phyloP scores from a whole-genome alignment of 2,329 filamentous ascomycete species.

The Colletotrichum tamarilloi region DNA sequence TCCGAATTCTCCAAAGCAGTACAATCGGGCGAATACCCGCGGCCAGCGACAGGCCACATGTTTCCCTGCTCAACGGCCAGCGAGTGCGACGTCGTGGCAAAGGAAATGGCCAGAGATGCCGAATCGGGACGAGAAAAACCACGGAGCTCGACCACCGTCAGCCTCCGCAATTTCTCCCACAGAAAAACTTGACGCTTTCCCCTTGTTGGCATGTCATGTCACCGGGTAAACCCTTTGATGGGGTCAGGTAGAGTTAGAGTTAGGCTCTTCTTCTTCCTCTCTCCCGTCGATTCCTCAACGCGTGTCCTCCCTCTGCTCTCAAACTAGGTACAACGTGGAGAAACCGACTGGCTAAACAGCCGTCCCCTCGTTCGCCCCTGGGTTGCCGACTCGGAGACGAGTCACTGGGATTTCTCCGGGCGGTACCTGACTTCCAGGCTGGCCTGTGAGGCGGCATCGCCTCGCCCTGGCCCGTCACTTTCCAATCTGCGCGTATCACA shows the following conservation, averaged over 20 bases:
- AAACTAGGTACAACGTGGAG: neutral
- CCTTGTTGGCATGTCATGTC: conserved; percentile 18
- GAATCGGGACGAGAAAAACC: conserved; percentile 33
- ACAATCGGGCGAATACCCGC: neutral
- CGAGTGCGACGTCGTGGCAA: conserved; percentile 23
- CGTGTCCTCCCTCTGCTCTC: neutral
- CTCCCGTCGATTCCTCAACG: neutral
- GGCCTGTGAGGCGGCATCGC: neutral
- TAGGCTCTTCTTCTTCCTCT: neutral
- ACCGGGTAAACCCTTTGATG: conserved; percentile 5
- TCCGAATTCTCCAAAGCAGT: neutral
- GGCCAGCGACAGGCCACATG: neutral
- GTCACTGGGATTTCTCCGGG: conserved; percentile 3
- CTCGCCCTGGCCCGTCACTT: neutral
- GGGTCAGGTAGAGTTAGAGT: neutral
- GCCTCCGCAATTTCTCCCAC: conserved; percentile 26
- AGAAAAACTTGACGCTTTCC: conserved; percentile 1
- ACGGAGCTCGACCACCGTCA: conserved; percentile 29
- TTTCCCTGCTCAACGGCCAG: neutral
- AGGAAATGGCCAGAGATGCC: conserved; percentile 17
- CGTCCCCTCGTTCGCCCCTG: neutral
- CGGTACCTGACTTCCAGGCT: neutral
- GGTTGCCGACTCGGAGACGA: neutral
- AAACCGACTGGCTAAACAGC: neutral
- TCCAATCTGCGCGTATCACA: neutral